Percentiles rank a stretch among this genome's conserved stretches.
Evolutionary conservation across 768 basidiomycete genomes (phyloP).

Genomic region (Rhodotorula diobovata): DNA sequence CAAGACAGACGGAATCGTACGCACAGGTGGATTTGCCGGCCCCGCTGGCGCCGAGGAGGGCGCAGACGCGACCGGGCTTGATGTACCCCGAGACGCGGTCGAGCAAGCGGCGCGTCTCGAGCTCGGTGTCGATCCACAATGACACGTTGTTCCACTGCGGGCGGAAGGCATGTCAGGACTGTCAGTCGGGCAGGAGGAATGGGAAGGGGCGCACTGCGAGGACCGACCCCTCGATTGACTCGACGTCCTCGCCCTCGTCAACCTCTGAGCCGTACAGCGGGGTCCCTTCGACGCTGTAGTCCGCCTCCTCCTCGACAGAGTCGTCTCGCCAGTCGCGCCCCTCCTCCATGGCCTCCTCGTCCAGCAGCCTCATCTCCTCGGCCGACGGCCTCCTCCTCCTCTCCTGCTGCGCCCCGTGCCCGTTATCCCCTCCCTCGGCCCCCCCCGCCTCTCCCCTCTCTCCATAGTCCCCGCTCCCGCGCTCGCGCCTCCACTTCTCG

Average conservation of each 20-base stretch:
- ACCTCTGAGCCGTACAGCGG: not conserved
- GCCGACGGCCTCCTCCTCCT: not conserved
- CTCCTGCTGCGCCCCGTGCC: conserved; percentile 1
- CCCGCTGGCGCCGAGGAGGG: conserved; percentile 52
- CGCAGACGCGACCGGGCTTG: conserved; percentile 46
- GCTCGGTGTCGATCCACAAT: conserved; percentile 33
- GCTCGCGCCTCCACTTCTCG: conserved; percentile 10
- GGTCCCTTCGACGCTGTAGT: conserved; percentile 4
- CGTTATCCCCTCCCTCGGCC: not conserved
- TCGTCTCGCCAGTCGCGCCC: conserved; percentile 18
- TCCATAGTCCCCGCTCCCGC: not conserved
- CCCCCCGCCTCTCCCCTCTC: not conserved
- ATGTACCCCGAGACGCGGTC: conserved; percentile 41
- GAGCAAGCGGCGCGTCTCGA: conserved; percentile 38
- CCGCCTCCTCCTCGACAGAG: conserved; percentile 28
- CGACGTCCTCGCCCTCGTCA: not conserved
- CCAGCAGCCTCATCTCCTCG: conserved; percentile 7
- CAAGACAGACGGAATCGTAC: not conserved
- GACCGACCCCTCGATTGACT: conserved; percentile 18
- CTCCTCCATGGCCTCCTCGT: conserved; percentile 11
- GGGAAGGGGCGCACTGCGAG: conserved; percentile 15
- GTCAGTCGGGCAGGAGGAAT: not conserved
- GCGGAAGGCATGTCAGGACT: not conserved
- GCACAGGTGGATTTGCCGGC: conserved; percentile 49
- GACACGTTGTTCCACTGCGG: conserved; percentile 30